Percentiles rank a stretch among this genome's conserved stretches.
phyloP scores from a whole-genome alignment of 495 filamentous ascomycete species.

The Penicillium pancosmium region DNA sequence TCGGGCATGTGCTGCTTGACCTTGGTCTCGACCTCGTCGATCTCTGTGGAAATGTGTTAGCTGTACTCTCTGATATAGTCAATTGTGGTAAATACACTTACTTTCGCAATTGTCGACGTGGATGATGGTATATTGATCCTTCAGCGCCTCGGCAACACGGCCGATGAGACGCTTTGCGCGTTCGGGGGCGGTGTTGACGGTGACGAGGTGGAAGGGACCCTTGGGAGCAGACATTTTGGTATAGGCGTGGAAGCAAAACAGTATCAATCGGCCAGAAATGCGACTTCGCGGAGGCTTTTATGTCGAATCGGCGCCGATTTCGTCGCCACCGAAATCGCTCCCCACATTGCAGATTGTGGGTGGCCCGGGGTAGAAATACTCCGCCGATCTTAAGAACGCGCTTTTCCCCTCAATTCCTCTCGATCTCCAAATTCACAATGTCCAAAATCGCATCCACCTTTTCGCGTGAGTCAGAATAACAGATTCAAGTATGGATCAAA shows the following conservation, averaged over 20 bases:
- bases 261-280: conserved; percentile 2
- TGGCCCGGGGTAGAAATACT: conserved; percentile 30
- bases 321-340: conserved; percentile 20
- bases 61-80: not conserved
- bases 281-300: conserved; percentile 23
- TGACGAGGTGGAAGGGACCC: conserved; percentile 64
- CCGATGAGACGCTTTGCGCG: conserved; percentile 65
- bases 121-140: conserved; percentile 61
- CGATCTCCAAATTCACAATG: conserved; percentile 24
- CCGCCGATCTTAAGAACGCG: conserved; percentile 18
- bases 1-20: conserved; percentile 53
- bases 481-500: not conserved
- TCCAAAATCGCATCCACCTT: conserved; percentile 48
- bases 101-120: conserved; percentile 61
- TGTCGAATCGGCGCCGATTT: conserved; percentile 9
- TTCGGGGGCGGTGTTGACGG: conserved; percentile 70
- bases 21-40: conserved; percentile 55
- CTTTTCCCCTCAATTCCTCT: conserved; percentile 5
- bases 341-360: conserved; percentile 23
- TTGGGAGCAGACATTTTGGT: conserved; percentile 50
- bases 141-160: conserved; percentile 57
- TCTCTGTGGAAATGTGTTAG: conserved; percentile 33
- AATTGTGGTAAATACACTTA: conserved; percentile 30
- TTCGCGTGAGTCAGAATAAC: conserved; percentile 35
- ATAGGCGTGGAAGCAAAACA: not conserved